phyloP scores from a whole-genome alignment of 352 stramenopile genomes.

The Phytophthora rubi region DNA sequence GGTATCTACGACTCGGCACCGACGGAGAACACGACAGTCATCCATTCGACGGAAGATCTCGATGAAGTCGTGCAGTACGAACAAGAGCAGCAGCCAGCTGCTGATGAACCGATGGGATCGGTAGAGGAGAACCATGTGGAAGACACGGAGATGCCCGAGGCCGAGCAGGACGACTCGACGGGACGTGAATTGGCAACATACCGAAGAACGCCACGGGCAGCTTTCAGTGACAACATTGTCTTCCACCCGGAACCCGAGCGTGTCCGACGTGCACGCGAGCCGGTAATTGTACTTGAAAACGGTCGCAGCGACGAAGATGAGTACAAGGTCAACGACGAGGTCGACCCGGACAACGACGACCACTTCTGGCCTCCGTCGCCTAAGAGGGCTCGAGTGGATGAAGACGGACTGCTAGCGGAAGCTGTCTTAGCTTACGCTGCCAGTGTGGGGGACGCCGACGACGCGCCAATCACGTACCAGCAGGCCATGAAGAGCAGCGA shows the following conservation, averaged over 20 bases:
- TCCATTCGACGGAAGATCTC: conserved; percentile 4
- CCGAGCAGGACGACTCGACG: background rate
- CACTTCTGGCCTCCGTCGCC: conserved; percentile 4
- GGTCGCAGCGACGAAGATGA: background rate
- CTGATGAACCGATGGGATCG: background rate
- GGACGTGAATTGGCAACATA: conserved; percentile 5
- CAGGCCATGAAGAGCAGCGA: conserved; percentile 3
- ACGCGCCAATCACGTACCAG: background rate
- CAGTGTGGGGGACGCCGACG: background rate
- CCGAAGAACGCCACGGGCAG: background rate
- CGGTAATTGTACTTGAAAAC: background rate
- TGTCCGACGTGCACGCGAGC: background rate
- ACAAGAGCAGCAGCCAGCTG: background rate
- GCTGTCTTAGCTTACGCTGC: conserved; percentile 7
- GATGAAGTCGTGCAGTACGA: conserved; percentile 7
- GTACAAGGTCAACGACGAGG: background rate
- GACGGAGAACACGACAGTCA: background rate
- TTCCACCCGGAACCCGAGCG: background rate
- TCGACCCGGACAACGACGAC: conserved; percentile 8
- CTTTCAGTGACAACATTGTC: conserved; percentile 1
- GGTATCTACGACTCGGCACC: too few species aligned
- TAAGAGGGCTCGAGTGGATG: conserved; percentile 9
- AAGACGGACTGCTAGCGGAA: conserved; percentile 1
- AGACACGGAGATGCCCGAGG: conserved; percentile 8
- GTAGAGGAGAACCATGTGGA: background rate